Evolutionary conservation across 2,329 filamentous ascomycete genomes (phyloP), one percentile per base, ranked within the genome.

Genomic region (Purpureocillium takamizusanense): DNA sequence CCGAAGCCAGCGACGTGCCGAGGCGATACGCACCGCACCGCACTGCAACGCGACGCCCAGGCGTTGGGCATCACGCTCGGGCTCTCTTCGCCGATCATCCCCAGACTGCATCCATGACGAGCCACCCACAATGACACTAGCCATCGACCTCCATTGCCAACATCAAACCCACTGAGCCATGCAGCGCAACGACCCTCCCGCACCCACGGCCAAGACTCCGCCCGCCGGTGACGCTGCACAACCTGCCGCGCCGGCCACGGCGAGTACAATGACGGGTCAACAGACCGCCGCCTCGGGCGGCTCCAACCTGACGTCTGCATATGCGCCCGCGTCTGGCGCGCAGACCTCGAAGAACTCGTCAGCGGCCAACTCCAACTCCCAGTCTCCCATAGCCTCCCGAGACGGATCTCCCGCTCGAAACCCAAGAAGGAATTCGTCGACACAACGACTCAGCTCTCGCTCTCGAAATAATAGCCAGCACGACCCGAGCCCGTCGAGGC

Each of bases 381-480:
- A 57, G 14, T 64, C 65, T 33, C 61, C 62, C 33, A 49, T 55
- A 36, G 53, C 53, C 29, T 66, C 63, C 13, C 61, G 71, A 50
- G 70, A 74, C 40, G 54, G 66, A 14, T 75, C 71, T 11, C 70
- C 70, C 13, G 60, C 59, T 35, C 59, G 67, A 36, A 62, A 63
- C 23, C 49, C 49, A 29, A 55, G 50, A 48, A 61, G 55, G 50
- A 53, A 58, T 29, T 51, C 59, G 14, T 61, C 60, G 6, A 53
- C 53, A 36, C 55, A 50, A 50, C 45, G 56, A 57, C 44, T 61
- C 51, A 57, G 57, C 38, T 67, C 67, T 29, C 41, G 31, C 49
- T 78, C 81, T 42, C 76, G 80, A 51, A 82, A 80, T 57, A 78
- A 75, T 55, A 85, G 78, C 56, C 55, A 65, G 38, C 71, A 78